These are phyloP conservation scores for Plasmodium gonderi DNA, from an alignment of 169 alveolate species.

Conservation along the genomic window DNA sequence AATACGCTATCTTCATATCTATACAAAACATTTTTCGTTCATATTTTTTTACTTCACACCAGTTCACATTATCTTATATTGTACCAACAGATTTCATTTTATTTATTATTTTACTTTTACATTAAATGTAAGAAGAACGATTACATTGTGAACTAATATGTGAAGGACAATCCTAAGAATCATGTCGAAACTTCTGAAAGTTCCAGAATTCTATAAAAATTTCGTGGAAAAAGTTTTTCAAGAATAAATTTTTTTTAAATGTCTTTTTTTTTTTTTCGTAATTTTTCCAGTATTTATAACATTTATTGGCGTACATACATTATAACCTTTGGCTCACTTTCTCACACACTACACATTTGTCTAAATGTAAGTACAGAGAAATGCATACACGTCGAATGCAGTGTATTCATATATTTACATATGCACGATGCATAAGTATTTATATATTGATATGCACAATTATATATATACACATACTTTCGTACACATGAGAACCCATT, in stretches of 20 bases:
- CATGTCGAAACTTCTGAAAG: neutral
- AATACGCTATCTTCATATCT: neutral
- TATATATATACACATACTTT: neutral
- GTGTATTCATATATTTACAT: neutral
- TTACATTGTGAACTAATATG: neutral
- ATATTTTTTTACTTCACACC: neutral
- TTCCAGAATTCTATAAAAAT: neutral
- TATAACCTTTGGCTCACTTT: neutral
- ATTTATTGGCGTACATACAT: neutral
- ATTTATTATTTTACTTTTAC: neutral
- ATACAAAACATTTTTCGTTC: neutral
- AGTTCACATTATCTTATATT: neutral
- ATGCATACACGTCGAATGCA: neutral
- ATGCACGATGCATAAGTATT: neutral
- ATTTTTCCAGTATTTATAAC: neutral
- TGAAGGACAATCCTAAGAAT: neutral
- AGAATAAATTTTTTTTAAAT: neutral
- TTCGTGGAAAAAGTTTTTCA: neutral
- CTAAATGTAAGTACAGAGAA: neutral
- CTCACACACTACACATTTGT: neutral
- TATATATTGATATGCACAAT: neutral
- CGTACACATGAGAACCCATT: neutral
- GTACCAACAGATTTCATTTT: too few relatives aligned
- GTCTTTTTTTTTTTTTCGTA: neutral
- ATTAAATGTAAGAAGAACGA: slow-evolving; percentile 2